Evolutionary conservation across 2,329 filamentous ascomycete genomes (phyloP), one percentile per base, ranked within the genome.

Genomic region (Alternaria burnsii): DNA sequence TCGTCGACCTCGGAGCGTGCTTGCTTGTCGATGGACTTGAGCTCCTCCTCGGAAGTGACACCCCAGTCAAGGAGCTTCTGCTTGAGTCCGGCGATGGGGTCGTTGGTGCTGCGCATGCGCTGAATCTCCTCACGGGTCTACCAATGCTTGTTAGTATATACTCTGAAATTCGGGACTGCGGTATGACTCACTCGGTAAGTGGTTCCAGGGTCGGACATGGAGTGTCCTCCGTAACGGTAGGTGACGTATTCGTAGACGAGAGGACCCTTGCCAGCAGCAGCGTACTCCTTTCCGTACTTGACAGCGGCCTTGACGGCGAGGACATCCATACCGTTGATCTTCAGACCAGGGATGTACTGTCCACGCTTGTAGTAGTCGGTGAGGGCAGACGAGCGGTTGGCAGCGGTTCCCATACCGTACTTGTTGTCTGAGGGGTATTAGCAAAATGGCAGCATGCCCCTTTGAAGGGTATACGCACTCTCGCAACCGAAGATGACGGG

Each of bases 311-410:
- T 97, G 81, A 97, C 94, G 67, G 95, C 94, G 66, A 99, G 91
- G 74, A 97, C 93, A 80, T 99, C 95, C 95, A 99, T 99, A 78
- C 93, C 95, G 84, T 99, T 99, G 82, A 99, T 93, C 88, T 99
- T 99, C 75, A 99, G 89, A 85, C 95, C 95, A 59, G 95, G 94
- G 72, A 99, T 99, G 87, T 98, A 99, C 85, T 99, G 95, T 71
- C 95, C 95, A 84, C 95, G 94, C 90, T 98, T 98, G 89, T 99
- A 98, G 90, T 99, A 99, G 82, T 99, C 95, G 81, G 95, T 98
- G 79, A 97, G 84, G 74, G 95, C 95, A 62, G 95, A 94, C 63
- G 95, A 94, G 76, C 95, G 93, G 82, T 91, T 90, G 71, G 95
- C 94, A 63, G 95, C 91, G 67, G 95, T 99, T 84, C 95, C 95